These are phyloP conservation scores for Strigomonas galati DNA, from an alignment of 208 protist genomes.

Conservation along the genomic window DNA sequence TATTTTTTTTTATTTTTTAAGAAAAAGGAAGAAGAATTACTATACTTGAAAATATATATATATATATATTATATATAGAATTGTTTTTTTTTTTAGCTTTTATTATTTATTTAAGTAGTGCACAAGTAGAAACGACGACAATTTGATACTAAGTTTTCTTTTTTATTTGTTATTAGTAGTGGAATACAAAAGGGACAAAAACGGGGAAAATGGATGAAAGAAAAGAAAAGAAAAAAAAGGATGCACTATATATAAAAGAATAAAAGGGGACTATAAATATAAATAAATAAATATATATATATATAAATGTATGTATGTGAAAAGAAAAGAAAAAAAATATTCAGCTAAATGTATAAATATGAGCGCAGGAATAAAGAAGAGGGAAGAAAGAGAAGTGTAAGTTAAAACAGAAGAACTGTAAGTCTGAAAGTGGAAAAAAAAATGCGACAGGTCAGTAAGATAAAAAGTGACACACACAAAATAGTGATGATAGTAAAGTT, in stretches of 20 bases:
- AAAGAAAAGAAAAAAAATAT: slow-evolving; percentile 6
- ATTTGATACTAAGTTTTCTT: neutral
- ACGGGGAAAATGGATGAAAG: neutral
- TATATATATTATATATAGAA: neutral
- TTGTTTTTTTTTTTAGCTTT: neutral
- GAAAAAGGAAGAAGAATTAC: too few relatives aligned
- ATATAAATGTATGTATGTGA: neutral
- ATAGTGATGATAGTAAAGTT: neutral
- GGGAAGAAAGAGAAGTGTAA: slow-evolving; percentile 9
- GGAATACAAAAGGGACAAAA: neutral
- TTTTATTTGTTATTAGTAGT: slow-evolving; percentile 5
- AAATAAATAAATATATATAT: neutral
- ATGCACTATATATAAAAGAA: slow-evolving; percentile 9
- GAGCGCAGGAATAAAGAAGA: neutral
- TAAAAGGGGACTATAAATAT: slow-evolving; percentile 1
- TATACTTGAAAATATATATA: too few relatives aligned
- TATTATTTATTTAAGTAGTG: neutral
- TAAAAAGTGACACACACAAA: neutral
- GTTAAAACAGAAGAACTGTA: neutral
- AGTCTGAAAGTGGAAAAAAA: neutral
- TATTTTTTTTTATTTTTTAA: slow-evolving; percentile 1
- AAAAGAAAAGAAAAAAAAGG: neutral
- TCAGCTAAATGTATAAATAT: neutral
- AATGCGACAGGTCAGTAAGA: neutral
- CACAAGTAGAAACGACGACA: neutral